Conservation (phyloP, 139 green algal species). For the Zygnema cylindricum region DNA sequence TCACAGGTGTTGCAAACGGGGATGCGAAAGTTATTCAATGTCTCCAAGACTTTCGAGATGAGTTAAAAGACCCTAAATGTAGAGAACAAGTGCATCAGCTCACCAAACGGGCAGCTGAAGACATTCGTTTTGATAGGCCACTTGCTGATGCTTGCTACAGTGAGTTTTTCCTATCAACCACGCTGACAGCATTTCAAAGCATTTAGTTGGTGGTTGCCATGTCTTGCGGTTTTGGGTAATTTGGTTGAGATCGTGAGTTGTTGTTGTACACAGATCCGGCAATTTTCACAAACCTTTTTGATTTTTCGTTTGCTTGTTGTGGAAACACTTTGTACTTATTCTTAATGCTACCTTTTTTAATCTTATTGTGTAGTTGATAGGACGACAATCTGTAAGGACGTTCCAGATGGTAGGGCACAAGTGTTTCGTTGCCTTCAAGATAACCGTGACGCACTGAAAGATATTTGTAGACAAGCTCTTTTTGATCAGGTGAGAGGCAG, state of each 20-base stretch:
- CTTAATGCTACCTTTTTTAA: neutral
- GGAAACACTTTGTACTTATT: no score
- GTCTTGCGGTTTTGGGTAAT: no score
- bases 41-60: slow-evolving; percentile 61
- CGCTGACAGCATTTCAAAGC: no score
- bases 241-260: no score
- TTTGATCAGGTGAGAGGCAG: slow-evolving; percentile 54
- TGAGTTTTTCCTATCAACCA: slow-evolving; percentile 8
- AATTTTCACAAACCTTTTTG: neutral
- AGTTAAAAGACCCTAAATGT: slow-evolving; percentile 67
- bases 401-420: slow-evolving; percentile 62
- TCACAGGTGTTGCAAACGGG: slow-evolving; percentile 5
- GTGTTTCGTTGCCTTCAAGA: slow-evolving; percentile 85
- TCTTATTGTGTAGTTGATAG: slow-evolving; percentile 42
- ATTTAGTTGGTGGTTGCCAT: neutral
- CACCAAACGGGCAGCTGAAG: slow-evolving; percentile 71
- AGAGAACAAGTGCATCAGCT: slow-evolving; percentile 67
- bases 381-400: slow-evolving; percentile 52
- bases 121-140: slow-evolving; percentile 84
- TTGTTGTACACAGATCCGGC: neutral
- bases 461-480: slow-evolving; percentile 73
- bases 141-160: slow-evolving; percentile 61
- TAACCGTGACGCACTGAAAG: slow-evolving; percentile 70
- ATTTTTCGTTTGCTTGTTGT: no score
- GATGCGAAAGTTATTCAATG: slow-evolving; percentile 61